Percentiles rank a stretch among this genome's conserved stretches.
Conservation (phyloP, 495 filamentous ascomycete genomes). For the Viridothelium virens region DNA sequence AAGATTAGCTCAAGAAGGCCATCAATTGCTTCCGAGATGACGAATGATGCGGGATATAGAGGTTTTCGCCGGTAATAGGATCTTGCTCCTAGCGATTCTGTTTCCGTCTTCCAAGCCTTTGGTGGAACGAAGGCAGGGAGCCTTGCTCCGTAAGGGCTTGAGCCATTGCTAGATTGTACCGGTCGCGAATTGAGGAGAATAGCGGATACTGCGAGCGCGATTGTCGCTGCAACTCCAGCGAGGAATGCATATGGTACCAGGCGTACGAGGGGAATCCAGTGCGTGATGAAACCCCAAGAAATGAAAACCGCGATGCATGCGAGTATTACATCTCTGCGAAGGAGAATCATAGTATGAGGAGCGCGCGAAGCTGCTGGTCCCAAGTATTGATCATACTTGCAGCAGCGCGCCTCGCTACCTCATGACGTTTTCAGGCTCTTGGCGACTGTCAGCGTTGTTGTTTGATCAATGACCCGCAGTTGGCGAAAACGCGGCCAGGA, state of each 20-base stretch:
- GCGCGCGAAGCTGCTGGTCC: constrained; percentile 1
- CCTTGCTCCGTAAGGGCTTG: constrained; percentile 27
- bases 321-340: constrained; percentile 63
- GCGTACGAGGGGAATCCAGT: constrained; percentile 71
- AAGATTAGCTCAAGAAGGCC: constrained; percentile 67
- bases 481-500: not conserved
- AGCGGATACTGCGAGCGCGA: constrained; percentile 47
- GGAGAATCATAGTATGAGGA: constrained; percentile 62
- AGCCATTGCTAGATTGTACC: constrained; percentile 30
- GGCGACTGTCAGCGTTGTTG: not conserved
- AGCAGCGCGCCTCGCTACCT: constrained; percentile 9
- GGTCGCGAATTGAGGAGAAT: constrained; percentile 56
- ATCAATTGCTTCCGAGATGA: constrained; percentile 74
- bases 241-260: constrained; percentile 74
- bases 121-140: constrained; percentile 55
- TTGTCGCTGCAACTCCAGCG: constrained; percentile 51
- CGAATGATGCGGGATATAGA: constrained; percentile 69
- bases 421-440: not conserved
- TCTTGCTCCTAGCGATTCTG: constrained; percentile 43
- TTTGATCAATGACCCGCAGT: too few species aligned
- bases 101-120: constrained; percentile 60
- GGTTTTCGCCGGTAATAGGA: constrained; percentile 46
- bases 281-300: constrained; percentile 73
- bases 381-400: constrained; percentile 8
- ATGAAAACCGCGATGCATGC: constrained; percentile 66